Evolutionary conservation across 495 filamentous ascomycete genomes (phyloP).

Genomic region (Lentithecium fluviatile): DNA sequence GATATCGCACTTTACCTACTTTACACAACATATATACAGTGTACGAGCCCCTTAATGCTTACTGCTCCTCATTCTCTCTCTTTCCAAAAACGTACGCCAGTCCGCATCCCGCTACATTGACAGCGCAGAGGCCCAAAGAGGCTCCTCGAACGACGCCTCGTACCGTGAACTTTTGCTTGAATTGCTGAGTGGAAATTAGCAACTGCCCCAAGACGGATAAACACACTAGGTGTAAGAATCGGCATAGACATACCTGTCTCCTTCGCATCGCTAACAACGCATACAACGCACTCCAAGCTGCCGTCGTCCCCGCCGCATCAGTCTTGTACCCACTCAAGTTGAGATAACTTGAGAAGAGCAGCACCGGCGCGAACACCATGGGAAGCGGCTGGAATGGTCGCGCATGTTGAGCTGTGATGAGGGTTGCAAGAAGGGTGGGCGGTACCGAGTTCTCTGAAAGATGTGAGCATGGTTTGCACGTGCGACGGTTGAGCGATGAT

Average conservation of each 20-base stretch:
- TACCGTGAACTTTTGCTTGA: conserved; percentile 60
- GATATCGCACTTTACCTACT: not conserved
- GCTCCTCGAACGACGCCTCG: conserved; percentile 69
- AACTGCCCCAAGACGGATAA: not conserved
- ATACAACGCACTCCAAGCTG: conserved; percentile 85
- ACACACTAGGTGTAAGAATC: no score
- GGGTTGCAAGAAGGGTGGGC: conserved; percentile 72
- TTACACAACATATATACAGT: conserved; percentile 5
- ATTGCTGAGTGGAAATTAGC: conserved; percentile 34
- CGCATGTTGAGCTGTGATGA: conserved; percentile 73
- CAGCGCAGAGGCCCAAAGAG: conserved; percentile 67
- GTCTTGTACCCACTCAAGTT: conserved; percentile 74
- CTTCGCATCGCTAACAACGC: conserved; percentile 70
- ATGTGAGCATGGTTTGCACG: conserved; percentile 32
- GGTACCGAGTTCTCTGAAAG: conserved; percentile 72
- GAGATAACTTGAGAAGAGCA: conserved; percentile 84
- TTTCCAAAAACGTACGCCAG: conserved; percentile 64
- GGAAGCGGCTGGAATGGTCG: conserved; percentile 74
- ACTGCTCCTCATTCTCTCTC: conserved; percentile 35
- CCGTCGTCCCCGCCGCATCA: conserved; percentile 79
- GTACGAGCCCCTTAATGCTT: not conserved
- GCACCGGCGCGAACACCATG: conserved; percentile 76
- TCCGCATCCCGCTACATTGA: conserved; percentile 70
- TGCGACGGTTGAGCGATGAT: not conserved
- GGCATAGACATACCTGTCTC: conserved; percentile 49